Evolutionary conservation across 768 basidiomycete genomes (phyloP).

Genomic region (Lactarius psammicola): DNA sequence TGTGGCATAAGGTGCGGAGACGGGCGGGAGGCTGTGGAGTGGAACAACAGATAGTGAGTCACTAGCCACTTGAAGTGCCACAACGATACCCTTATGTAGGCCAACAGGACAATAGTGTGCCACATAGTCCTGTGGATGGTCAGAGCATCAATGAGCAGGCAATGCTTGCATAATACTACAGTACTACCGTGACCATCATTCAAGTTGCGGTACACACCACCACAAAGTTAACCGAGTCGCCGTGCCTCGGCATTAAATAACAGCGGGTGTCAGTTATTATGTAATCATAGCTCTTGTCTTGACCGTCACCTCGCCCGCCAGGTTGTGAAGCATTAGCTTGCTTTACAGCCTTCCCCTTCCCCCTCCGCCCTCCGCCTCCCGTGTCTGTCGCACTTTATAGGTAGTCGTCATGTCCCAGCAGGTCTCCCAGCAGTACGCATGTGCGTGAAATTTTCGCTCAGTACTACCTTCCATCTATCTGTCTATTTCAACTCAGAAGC

Average conservation of each 20-base stretch:
- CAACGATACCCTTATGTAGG: background rate
- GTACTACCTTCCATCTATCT: background rate
- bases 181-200: background rate
- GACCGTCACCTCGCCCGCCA: background rate
- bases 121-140: background rate
- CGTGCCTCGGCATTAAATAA: no score
- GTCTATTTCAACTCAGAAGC: background rate
- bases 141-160: background rate
- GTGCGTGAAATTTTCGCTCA: slow-evolving; percentile 45
- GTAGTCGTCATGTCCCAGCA: slow-evolving; percentile 61
- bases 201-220: background rate
- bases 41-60: background rate
- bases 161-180: no score
- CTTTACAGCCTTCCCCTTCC: slow-evolving; percentile 47
- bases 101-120: background rate
- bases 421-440: slow-evolving; percentile 80
- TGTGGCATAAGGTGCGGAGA: slow-evolving; percentile 1
- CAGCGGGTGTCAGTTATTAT: background rate
- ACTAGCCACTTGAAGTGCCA: background rate
- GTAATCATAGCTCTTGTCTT: slow-evolving; percentile 2
- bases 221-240: no score
- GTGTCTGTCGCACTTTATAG: slow-evolving; percentile 16
- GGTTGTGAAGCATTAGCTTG: slow-evolving; percentile 76
- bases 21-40: background rate
- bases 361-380: slow-evolving; percentile 27